phyloP scores from a whole-genome alignment of 2,329 filamentous ascomycete genomes.

The Escovopsis sp. region DNA sequence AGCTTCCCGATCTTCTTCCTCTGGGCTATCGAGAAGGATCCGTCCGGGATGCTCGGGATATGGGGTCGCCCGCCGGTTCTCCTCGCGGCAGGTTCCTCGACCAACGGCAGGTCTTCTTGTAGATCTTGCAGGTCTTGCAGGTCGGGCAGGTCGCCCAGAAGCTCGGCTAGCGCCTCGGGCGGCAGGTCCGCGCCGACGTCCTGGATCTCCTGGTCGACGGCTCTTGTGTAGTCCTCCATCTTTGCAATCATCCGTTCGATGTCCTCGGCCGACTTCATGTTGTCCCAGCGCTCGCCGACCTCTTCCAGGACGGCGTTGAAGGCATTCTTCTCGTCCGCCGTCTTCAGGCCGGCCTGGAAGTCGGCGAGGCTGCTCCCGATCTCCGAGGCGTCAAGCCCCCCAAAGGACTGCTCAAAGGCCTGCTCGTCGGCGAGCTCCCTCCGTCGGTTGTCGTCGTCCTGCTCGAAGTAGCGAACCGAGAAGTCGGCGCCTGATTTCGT shows the following conservation, averaged over 20 bases:
- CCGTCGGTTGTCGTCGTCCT: slow-evolving; percentile 21
- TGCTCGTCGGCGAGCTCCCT: slow-evolving; percentile 24
- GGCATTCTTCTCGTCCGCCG: slow-evolving; percentile 18
- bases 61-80: slow-evolving; percentile 7
- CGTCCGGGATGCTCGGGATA: slow-evolving; percentile 22
- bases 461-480: slow-evolving; percentile 34
- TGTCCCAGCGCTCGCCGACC: slow-evolving; percentile 17
- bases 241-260: slow-evolving; percentile 20
- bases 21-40: slow-evolving; percentile 23
- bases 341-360: slow-evolving; percentile 23
- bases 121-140: too few relatives aligned
- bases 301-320: slow-evolving; percentile 22
- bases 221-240: slow-evolving; percentile 20
- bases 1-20: slow-evolving; percentile 23
- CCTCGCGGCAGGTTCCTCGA: slow-evolving; percentile 6
- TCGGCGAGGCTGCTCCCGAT: slow-evolving; percentile 22
- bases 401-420: slow-evolving; percentile 26
- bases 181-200: slow-evolving; percentile 17
- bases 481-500: slow-evolving; percentile 10
- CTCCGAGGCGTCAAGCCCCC: slow-evolving; percentile 20
- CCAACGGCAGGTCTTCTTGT: slow-evolving; percentile 8
- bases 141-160: slow-evolving; percentile 15
- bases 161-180: slow-evolving; percentile 17
- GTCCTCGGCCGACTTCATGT: slow-evolving; percentile 18
- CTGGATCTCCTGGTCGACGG: slow-evolving; percentile 22